Base-by-base conservation (phyloP, 805 yeast genomes). In the Clavispora vitiphila region DNA sequence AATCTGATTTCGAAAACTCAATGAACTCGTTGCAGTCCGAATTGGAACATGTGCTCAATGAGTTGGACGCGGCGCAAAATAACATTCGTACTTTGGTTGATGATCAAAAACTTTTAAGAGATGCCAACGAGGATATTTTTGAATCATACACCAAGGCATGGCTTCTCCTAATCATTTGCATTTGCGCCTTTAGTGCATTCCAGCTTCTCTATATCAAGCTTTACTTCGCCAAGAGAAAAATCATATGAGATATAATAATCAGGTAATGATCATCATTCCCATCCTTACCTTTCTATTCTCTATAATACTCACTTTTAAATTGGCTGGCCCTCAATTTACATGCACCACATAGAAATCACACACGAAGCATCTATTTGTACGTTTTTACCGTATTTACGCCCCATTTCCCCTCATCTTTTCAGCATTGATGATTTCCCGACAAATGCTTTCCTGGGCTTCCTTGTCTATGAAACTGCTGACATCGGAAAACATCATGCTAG, bases 401-500 rank as follows among this genome's bases (percentile, higher is more conserved):
- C 20, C 18, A 5, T 4, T 35, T 11, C 93, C 93, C 60, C 91
- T 77, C 84, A 85, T 81, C 58, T 80, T 83, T 55, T 86, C 95
- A 30, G 72, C 72, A 39, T 76, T 78, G 12, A 87, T 69, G 8
- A 87, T 78, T 52, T 85, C 90, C 38, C 75, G 74, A 30, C 96
- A 91, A 18, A 89, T 72, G 7, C 76, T 62, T 44, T 78, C 83
- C 81, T 86, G 87, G 5, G 72, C 77, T 21, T 83, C 91, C 49
- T 77, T 78, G 43, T 81, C 86, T 27, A 86, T 78, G 54, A 89
- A 65, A 30, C 46, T 46, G 41, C 56, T 50, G 3, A 44, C 48
- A 71, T 69, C 62, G 8, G 80, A 77, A 57, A 80, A 86, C 9
- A 82, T 84, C 72, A 87, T 71, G 65, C 96, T 86, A 14, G 95